Evolutionary conservation across 805 yeast species (phyloP).

Genomic region (Teunomyces panamensis): DNA sequence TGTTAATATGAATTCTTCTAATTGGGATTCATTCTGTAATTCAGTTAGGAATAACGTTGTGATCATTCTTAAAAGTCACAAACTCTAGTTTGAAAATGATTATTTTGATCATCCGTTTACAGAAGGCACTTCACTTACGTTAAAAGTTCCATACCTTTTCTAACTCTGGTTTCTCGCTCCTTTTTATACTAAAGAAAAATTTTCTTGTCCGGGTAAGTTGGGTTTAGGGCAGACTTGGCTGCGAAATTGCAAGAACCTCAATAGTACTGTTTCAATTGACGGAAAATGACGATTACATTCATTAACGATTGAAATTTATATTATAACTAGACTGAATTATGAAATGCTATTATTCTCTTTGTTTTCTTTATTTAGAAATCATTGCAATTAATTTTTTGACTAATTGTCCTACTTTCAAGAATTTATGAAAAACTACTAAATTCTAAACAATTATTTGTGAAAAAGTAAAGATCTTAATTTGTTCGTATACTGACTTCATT

Average conservation of each 20-base stretch:
- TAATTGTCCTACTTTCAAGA: no score
- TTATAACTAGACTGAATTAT: no score
- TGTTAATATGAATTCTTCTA: neutral
- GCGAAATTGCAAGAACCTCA: neutral
- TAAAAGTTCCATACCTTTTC: constrained; percentile 2
- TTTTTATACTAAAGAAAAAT: constrained; percentile 8
- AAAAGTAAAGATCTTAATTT: no score
- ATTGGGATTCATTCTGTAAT: neutral
- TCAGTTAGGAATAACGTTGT: constrained; percentile 25
- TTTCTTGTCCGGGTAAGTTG: constrained; percentile 12
- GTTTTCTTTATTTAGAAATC: no score
- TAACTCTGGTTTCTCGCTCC: neutral
- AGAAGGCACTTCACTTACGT: constrained; percentile 3
- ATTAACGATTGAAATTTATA: no score
- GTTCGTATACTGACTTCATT: no score
- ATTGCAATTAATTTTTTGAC: no score
- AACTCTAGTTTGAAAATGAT: constrained; percentile 45
- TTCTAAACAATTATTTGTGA: no score
- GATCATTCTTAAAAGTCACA: constrained; percentile 49
- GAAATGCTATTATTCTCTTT: no score
- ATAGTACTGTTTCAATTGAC: no score
- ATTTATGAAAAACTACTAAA: no score
- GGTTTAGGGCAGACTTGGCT: constrained; percentile 3
- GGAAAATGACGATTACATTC: no score
- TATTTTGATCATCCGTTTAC: constrained; percentile 25